phyloP scores from a whole-genome alignment of 169 alveolate species.

The Theileria orientalis region DNA sequence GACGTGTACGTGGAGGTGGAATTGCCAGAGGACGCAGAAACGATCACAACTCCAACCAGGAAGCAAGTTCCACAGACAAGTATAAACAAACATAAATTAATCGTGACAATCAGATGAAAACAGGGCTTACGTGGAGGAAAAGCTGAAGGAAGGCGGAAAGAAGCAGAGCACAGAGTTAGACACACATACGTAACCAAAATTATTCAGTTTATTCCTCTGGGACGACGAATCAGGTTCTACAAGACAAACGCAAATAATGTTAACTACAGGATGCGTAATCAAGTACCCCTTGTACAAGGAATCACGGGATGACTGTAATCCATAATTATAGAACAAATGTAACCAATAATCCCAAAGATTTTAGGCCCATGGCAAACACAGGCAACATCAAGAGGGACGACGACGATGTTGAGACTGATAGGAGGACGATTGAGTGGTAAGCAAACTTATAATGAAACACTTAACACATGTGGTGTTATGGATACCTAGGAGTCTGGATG shows the following conservation, averaged over 20 bases:
- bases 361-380: slow-evolving; percentile 39
- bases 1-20: slow-evolving; percentile 5
- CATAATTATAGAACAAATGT: not conserved
- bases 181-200: not conserved
- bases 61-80: not conserved
- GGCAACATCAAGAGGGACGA: slow-evolving; percentile 44
- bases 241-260: not conserved
- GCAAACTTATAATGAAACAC: not conserved
- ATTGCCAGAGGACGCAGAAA: not conserved
- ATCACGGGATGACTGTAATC: slow-evolving; percentile 32
- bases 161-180: slow-evolving; percentile 5
- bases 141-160: not conserved
- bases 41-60: not conserved
- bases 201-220: slow-evolving; percentile 51
- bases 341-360: slow-evolving; percentile 7
- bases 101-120: not conserved
- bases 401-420: slow-evolving; percentile 55
- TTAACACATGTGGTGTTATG: slow-evolving; percentile 24
- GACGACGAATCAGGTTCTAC: slow-evolving; percentile 55
- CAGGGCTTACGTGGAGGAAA: not conserved
- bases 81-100: not conserved
- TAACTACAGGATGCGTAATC: slow-evolving; percentile 24
- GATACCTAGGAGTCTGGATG: slow-evolving; percentile 51
- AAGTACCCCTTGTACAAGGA: slow-evolving; percentile 59
- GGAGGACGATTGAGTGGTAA: slow-evolving; percentile 47